Evolutionary conservation across 331 rosid species (phyloP), one percentile per base, ranked within the genome.

Genomic region (Cydonia oblonga): DNA sequence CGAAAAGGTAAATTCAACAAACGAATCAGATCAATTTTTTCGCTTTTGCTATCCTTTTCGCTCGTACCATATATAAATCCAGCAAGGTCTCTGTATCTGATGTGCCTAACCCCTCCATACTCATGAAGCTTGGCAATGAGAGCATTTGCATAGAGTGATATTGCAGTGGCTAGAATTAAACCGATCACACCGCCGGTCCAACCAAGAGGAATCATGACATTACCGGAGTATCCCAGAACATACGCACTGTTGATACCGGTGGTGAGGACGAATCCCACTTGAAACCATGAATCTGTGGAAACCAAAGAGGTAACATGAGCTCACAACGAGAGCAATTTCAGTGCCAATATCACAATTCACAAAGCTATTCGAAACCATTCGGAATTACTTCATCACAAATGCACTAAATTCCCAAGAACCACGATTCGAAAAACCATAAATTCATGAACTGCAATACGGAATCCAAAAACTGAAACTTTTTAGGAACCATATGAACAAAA

Each of bases 231-330:
- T 42, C 98, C 98, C 69, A 93, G 82, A 64, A 93, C 96, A 80
- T 91, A 93, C 2, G 96, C 96, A 38, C 96, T 91, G 82, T 93
- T 93, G 81, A 93, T 81, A 70, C 97, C 98, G 6, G 98, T 93
- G 1, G 98, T 93, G 5, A 93, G 89, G 62, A 93, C 90, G 77
- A 93, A 93, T 10, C 91, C 97, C 75, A 64, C 97, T 78, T 93
- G 98, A 81, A 91, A 89, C 97, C 98, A 93, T 57, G 98, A 93
- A 88, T 93, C 98, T 90, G 69, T 46, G 23, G 18, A 44, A 15
- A 15, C 29, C 74, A 73, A n/a, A 18, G n/a, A 9, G 4, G 22
- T 33, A 11, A 60, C 0, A 28, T 22, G 7, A 30, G 38, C 16
- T 3, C 22, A 30, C 22, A 30, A 56, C 26, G 25, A 46, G 52